Percentiles rank a stretch among this genome's conserved stretches.
Evolutionary conservation across 106 monocot species (phyloP).

Genomic region (Platanthera guangdongensis): DNA sequence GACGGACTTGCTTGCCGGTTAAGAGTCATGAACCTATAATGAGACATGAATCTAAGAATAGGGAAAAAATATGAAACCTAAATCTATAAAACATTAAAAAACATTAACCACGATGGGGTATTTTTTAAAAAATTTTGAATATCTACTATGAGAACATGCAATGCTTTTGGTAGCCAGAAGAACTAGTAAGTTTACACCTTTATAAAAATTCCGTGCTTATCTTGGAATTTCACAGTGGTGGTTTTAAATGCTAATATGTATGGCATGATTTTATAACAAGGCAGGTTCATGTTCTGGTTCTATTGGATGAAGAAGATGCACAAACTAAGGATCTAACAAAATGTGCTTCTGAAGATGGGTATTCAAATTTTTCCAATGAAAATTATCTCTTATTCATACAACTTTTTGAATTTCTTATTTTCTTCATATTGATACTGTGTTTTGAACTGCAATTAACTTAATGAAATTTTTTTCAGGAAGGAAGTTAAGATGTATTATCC

Average conservation of each 20-base stretch:
- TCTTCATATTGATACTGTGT: background rate
- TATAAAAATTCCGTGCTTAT: background rate
- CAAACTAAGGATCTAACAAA: constrained; percentile 7
- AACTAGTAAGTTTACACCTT: background rate
- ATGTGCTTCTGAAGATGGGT: constrained; percentile 31
- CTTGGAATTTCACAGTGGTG: background rate
- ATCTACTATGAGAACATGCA: background rate
- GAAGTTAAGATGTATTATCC: constrained; percentile 69
- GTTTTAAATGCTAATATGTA: background rate
- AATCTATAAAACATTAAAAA: no score
- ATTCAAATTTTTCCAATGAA: constrained; percentile 17
- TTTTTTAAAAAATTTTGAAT: background rate
- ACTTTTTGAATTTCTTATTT: background rate
- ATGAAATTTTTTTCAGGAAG: constrained; percentile 34
- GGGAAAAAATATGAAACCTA: no score
- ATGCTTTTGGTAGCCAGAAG: background rate
- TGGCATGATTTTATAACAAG: background rate
- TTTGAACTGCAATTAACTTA: background rate
- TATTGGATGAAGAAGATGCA: constrained; percentile 36
- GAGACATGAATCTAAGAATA: no score
- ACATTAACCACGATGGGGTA: no score
- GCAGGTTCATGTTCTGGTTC: constrained; percentile 38
- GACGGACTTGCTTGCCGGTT: no score
- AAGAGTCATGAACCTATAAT: no score
- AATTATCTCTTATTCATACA: background rate